Evolutionary conservation across 73 alveolate genomes (phyloP).

Genomic region (Durusdinium trenchii): DNA sequence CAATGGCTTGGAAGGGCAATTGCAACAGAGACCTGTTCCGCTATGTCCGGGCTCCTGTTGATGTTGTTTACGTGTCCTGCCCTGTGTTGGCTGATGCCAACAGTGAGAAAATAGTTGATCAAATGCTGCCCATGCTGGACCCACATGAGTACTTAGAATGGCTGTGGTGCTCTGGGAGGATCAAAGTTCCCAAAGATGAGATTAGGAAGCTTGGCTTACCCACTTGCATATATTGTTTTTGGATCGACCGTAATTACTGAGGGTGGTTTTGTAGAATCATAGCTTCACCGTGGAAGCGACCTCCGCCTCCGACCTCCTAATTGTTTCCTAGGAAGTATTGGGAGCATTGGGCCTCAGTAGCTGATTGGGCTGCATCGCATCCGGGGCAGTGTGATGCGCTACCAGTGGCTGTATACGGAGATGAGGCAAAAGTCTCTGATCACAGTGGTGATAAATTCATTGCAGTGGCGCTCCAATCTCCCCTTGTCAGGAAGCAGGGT

Average conservation of each 20-base stretch:
- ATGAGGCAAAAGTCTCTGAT: neutral
- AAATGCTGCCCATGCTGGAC: neutral
- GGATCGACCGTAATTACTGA: neutral
- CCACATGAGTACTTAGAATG: neutral
- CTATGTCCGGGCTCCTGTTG: neutral
- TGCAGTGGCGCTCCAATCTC: neutral
- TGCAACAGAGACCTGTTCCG: neutral
- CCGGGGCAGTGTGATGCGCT: neutral
- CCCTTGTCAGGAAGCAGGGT: neutral
- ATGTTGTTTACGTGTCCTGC: neutral
- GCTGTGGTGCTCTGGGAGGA: neutral
- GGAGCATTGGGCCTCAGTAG: neutral
- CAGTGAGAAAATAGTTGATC: neutral
- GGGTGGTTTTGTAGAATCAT: too few species aligned
- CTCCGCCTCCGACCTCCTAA: too few species aligned
- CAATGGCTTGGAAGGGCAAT: neutral
- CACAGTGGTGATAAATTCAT: constrained; percentile 1
- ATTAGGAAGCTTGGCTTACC: neutral
- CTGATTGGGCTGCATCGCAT: neutral
- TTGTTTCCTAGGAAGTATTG: neutral
- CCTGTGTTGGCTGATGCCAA: neutral
- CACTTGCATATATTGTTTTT: too few species aligned
- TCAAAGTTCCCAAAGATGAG: neutral
- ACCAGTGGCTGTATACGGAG: neutral
- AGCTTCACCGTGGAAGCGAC: too few species aligned